Percentiles rank a stretch among this genome's conserved stretches.
phyloP scores from a whole-genome alignment of 2,329 filamentous ascomycete species.

The Penicillium sp. region DNA sequence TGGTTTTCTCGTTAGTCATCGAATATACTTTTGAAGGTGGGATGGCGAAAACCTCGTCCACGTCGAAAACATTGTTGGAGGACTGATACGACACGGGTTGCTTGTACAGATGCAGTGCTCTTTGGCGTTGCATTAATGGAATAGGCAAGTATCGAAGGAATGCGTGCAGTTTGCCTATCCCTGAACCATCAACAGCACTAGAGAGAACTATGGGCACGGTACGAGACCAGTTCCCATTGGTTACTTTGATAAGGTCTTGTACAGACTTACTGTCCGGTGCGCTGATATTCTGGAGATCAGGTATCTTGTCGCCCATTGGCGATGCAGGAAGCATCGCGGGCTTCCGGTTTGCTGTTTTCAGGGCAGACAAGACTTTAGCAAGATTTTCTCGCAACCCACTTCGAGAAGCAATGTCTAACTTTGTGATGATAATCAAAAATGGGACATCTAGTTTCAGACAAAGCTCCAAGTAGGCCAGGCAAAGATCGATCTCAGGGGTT shows the following conservation, averaged over 20 bases:
- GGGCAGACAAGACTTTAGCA: slow-evolving; percentile 68
- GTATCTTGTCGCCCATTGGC: slow-evolving; percentile 47
- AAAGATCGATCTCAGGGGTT: slow-evolving; percentile 64
- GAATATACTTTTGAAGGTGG: slow-evolving; percentile 60
- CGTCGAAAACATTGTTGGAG: slow-evolving; percentile 71
- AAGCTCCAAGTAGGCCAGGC: slow-evolving; percentile 76
- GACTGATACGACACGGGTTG: slow-evolving; percentile 42
- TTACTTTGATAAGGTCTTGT: slow-evolving; percentile 51
- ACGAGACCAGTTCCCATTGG: slow-evolving; percentile 40
- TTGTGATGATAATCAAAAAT: slow-evolving; percentile 81
- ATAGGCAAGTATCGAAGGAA: slow-evolving; percentile 75
- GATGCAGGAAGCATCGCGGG: slow-evolving; percentile 65
- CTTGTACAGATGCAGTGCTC: slow-evolving; percentile 21
- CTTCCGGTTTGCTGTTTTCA: slow-evolving; percentile 73
- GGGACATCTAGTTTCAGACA: slow-evolving; percentile 79
- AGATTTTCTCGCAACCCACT: slow-evolving; percentile 68
- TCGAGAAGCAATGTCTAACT: slow-evolving; percentile 81
- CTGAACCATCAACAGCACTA: slow-evolving; percentile 80
- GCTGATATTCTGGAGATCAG: slow-evolving; percentile 59
- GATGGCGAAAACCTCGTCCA: slow-evolving; percentile 85
- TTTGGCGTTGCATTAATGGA: slow-evolving; percentile 45
- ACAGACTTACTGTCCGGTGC: slow-evolving; percentile 59
- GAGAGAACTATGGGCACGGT: slow-evolving; percentile 83
- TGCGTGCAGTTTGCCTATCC: slow-evolving; percentile 78
- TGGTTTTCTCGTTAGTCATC: slow-evolving; percentile 38